Evolutionary conservation across 164 flowering plant species (phyloP).

Genomic region (Euptelea pleiosperma): DNA sequence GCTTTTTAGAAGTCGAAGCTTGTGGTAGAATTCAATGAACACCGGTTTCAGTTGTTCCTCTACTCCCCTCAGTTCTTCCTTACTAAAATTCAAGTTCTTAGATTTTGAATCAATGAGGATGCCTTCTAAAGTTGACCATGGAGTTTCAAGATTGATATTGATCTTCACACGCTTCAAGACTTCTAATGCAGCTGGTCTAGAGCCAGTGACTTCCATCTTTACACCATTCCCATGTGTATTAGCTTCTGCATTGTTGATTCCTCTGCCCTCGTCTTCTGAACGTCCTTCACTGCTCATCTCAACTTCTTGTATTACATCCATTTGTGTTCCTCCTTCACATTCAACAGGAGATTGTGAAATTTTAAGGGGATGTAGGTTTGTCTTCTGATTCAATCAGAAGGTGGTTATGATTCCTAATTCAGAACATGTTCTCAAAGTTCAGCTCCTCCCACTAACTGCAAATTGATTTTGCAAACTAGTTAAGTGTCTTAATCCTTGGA

Average conservation of each 20-base stretch:
- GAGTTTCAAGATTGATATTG: conserved; percentile 51
- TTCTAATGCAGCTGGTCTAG: conserved; percentile 36
- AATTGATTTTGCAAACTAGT: too few species aligned
- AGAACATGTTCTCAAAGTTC: too few species aligned
- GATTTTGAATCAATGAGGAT: conserved; percentile 28
- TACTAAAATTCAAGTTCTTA: conserved; percentile 38
- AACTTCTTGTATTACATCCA: conserved; percentile 55
- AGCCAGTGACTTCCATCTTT: not conserved
- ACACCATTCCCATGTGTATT: not conserved
- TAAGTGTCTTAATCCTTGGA: too few species aligned
- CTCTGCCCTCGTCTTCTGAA: conserved; percentile 20
- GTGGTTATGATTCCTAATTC: too few species aligned
- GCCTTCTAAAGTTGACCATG: conserved; percentile 46
- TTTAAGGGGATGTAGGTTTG: too few species aligned
- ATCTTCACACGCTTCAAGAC: conserved; percentile 53
- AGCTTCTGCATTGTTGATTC: not conserved
- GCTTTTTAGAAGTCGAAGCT: conserved; percentile 56
- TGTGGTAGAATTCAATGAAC: conserved; percentile 48
- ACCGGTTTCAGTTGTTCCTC: conserved; percentile 48
- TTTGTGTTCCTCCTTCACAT: conserved; percentile 20
- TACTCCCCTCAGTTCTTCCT: conserved; percentile 46
- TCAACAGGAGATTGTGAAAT: not conserved
- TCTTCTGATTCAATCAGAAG: too few species aligned
- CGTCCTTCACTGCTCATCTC: conserved; percentile 38
- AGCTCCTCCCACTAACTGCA: too few species aligned